A percentile compares a stretch with the other conserved stretches of the same genome.
Evolutionary conservation across 2,329 filamentous ascomycete genomes (phyloP).

Genomic region (Phialophora expanda): DNA sequence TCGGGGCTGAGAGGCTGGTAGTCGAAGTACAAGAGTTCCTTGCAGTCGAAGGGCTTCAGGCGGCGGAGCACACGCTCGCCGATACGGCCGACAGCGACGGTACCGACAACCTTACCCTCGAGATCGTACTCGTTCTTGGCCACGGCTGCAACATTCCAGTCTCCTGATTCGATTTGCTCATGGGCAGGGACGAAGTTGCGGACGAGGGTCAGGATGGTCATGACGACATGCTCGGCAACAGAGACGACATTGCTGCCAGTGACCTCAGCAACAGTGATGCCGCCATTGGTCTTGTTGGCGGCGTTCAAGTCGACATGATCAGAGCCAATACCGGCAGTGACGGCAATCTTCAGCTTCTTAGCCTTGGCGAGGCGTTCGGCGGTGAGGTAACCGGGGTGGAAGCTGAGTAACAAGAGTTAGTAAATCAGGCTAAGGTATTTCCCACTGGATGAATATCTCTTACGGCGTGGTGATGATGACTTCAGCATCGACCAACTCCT

Average conservation of each 20-base stretch:
- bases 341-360: conserved; percentile 97
- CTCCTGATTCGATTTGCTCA: conserved; percentile 84
- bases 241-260: conserved; percentile 98
- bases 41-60: conserved; percentile 98
- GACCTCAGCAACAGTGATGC: conserved; percentile 95
- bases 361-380: conserved; percentile 95
- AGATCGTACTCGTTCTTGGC: conserved; percentile 99
- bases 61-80: conserved; percentile 96
- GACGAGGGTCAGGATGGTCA: conserved; percentile 95
- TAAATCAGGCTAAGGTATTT: conserved; percentile 4
- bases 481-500: conserved; percentile 95
- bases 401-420: conserved; percentile 60
- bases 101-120: conserved; percentile 96
- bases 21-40: conserved; percentile 99
- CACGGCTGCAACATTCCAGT: conserved; percentile 94
- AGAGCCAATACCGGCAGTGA: conserved; percentile 97
- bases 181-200: conserved; percentile 99
- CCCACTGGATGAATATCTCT: conserved; percentile 40
- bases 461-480: conserved; percentile 99
- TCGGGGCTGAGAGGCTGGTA: conserved; percentile 92
- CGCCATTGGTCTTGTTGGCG: conserved; percentile 97
- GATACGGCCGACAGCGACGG: conserved; percentile 95
- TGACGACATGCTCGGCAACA: conserved; percentile 97
- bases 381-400: conserved; percentile 97
- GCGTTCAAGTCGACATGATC: conserved; percentile 97